Evolutionary conservation across 768 basidiomycete species (phyloP).

Genomic region (Pleurotus platypus): DNA sequence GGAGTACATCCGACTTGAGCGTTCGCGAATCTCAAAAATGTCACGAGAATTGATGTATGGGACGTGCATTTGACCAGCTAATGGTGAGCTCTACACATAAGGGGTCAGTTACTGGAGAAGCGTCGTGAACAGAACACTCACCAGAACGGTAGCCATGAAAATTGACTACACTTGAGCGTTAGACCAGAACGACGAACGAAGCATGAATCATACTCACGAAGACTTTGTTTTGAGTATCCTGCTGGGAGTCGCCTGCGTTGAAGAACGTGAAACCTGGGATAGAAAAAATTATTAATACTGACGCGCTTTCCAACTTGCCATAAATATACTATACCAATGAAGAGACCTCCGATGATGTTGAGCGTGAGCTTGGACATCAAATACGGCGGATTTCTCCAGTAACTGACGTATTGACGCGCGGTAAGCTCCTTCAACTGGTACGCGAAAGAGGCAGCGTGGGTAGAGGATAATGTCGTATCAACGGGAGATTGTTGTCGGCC

Average conservation of each 20-base stretch:
- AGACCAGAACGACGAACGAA: slow-evolving; percentile 1
- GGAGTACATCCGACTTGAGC: slow-evolving; percentile 56
- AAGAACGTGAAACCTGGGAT: slow-evolving; percentile 52
- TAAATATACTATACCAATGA: slow-evolving; percentile 31
- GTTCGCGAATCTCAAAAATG: slow-evolving; percentile 67
- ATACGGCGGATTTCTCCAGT: slow-evolving; percentile 60
- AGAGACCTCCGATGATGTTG: slow-evolving; percentile 50
- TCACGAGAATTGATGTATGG: slow-evolving; percentile 55
- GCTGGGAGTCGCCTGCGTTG: slow-evolving; percentile 47
- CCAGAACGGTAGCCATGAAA: slow-evolving; percentile 51
- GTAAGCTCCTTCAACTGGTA: slow-evolving; percentile 44
- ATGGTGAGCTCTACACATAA: slow-evolving; percentile 32
- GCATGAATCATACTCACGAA: slow-evolving; percentile 41
- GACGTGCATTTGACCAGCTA: slow-evolving; percentile 63
- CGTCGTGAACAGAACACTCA: slow-evolving; percentile 44
- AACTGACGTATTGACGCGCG: slow-evolving; percentile 38
- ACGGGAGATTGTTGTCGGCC: slow-evolving; percentile 40
- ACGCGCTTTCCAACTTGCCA: too few species aligned
- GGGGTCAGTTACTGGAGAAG: slow-evolving; percentile 21
- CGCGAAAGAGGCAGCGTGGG: slow-evolving; percentile 52
- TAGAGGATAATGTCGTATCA: slow-evolving; percentile 30
- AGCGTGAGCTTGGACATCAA: slow-evolving; percentile 55
- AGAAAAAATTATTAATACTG: too few species aligned
- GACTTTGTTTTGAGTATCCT: slow-evolving; percentile 63
- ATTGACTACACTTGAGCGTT: slow-evolving; percentile 32